Evolutionary conservation across 306 rosid species (phyloP), one percentile per base, ranked within the genome.

Genomic region (Carpinus viminea): DNA sequence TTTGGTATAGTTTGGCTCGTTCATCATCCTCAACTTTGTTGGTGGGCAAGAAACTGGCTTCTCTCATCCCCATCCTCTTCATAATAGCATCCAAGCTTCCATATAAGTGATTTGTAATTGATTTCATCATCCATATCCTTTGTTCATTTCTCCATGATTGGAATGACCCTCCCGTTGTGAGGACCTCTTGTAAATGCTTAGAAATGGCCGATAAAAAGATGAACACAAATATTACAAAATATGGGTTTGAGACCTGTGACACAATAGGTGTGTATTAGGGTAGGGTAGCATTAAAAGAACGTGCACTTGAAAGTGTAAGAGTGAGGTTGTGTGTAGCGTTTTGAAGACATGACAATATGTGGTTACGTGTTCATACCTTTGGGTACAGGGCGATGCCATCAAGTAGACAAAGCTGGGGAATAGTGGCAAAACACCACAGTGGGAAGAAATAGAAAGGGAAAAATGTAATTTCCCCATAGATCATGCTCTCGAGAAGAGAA

Each of bases 401-500:
- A 18, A 88, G 76, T 5, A 93, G 87, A 76, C 92, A 86, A 9
- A 90, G 81, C 73, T 88, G 91, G 64, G 98, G 93, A 73, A 93
- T 83, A 17, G 77, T 82, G 47, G 89, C 91, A 51, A 89, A 82
- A 83, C 92, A 85, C 87, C 88, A 91, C 16, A 83, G 78, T 4
- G 89, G 82, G 24, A 86, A 69, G 86, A 60, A 90, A 50, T 78
- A 76, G 43, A 31, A 83, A 36, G 92, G 92, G 36, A 57, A 78
- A 61, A 83, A 79, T 53, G 94, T 24, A 12, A 85, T 73, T 34
- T 80, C 69, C 74, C 80, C 87, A 76, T 68, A 87, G 64, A 91
- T 87, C 80, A 89, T 81, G 31, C 77, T 82, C 74, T 89, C 78
- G 5, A 84, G 84, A 36, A 91, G 21, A 70, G 91, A 73, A 76